A percentile compares a stretch with the other conserved stretches of the same genome.
These are phyloP conservation scores for Aegilops umbellulata DNA, from an alignment of 176 grass and related monocot genomes.

Conservation along the genomic window DNA sequence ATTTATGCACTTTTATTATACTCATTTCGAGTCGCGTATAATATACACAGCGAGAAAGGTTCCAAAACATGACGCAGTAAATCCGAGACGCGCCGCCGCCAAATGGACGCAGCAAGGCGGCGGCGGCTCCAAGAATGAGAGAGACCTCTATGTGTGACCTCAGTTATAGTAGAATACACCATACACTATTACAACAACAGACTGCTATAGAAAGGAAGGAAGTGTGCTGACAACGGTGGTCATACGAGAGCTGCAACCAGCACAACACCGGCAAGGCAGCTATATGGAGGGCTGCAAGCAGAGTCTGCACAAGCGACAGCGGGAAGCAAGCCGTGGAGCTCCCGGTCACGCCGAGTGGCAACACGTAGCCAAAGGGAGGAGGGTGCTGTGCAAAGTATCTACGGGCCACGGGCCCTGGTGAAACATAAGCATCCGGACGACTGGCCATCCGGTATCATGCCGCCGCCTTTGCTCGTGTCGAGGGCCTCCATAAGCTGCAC, in stretches of 20 bases:
- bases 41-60: background rate
- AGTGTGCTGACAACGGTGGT: background rate
- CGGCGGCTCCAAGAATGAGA: constrained; percentile 5
- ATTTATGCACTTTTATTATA: constrained; percentile 15
- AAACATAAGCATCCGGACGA: constrained; percentile 66
- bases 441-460: constrained; percentile 68
- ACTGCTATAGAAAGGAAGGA: constrained; percentile 24
- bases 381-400: background rate
- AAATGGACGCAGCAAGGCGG: constrained; percentile 1
- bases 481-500: constrained; percentile 67
- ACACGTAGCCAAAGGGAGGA: background rate
- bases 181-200: constrained; percentile 23
- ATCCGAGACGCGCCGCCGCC: background rate
- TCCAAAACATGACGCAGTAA: background rate
- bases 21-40: background rate
- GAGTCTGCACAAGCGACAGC: background rate
- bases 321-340: background rate
- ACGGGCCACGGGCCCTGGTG: constrained; percentile 55
- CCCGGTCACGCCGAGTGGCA: constrained; percentile 21
- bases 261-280: background rate
- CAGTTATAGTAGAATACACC: background rate
- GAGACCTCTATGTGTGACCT: background rate
- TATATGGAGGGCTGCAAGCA: constrained; percentile 6
- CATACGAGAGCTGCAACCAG: background rate
- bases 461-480: constrained; percentile 79